Evolutionary conservation across 305 asterid species (phyloP).

Genomic region (Fraxinus platypoda): DNA sequence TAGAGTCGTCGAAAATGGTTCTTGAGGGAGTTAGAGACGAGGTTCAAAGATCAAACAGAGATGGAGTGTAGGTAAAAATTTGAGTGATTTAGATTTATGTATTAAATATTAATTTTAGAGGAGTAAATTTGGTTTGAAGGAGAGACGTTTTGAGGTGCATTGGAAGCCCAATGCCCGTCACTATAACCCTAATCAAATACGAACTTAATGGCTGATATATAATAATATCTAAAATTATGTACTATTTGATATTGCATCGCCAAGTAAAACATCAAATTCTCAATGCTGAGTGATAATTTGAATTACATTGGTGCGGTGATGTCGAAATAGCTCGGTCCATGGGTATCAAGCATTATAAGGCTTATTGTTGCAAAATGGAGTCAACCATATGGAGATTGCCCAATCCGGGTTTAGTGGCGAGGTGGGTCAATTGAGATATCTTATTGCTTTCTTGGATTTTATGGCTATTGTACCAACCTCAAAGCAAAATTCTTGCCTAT

Average conservation of each 20-base stretch:
- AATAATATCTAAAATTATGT: neutral
- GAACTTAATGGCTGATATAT: neutral
- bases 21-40: neutral
- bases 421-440: neutral
- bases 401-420: neutral
- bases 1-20: neutral
- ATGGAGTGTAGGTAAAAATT: neutral
- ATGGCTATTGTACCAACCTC: neutral
- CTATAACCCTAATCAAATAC: neutral
- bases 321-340: neutral
- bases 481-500: neutral
- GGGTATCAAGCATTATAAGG: neutral
- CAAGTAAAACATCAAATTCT: neutral
- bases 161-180: neutral
- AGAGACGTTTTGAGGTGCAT: neutral
- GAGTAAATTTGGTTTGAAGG: neutral
- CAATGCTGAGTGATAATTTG: neutral
- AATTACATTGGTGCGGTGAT: neutral
- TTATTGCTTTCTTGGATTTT: neutral
- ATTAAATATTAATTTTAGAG: neutral
- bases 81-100: neutral
- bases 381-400: neutral
- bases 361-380: neutral
- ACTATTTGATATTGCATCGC: neutral
- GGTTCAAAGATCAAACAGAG: neutral